A percentile compares a stretch with the other conserved stretches of the same genome.
These are phyloP conservation scores for Groenewaldozyma salmanticensis DNA, from an alignment of 805 yeast genomes.

Conservation along the genomic window DNA sequence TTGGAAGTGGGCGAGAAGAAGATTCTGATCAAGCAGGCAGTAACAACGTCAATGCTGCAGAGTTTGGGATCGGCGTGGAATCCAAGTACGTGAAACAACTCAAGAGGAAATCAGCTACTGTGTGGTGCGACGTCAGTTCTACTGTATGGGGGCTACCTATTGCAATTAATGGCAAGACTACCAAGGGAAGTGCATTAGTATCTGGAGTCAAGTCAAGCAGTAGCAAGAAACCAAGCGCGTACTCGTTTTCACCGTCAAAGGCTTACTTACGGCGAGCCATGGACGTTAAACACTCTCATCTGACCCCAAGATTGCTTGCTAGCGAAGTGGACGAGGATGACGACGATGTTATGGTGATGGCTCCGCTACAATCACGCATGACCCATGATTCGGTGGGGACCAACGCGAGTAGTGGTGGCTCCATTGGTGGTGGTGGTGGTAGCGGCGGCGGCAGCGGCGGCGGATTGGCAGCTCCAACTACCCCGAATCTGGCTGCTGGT, in stretches of 20 bases:
- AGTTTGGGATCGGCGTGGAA: constrained; percentile 24
- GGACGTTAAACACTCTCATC: constrained; percentile 30
- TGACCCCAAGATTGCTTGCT: constrained; percentile 56
- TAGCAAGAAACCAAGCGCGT: constrained; percentile 2
- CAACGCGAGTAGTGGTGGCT: constrained; percentile 2
- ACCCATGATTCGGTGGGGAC: too few relatives aligned
- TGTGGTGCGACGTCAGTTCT: constrained; percentile 20
- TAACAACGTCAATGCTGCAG: too few relatives aligned
- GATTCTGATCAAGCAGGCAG: too few relatives aligned
- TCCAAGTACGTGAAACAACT: constrained; percentile 25
- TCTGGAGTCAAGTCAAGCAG: constrained; percentile 3
- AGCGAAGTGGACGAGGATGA: constrained; percentile 67
- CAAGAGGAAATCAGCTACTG: constrained; percentile 22
- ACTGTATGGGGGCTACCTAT: constrained; percentile 23
- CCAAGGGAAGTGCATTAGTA: neutral
- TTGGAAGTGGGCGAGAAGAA: too few relatives aligned
- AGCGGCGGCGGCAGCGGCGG: constrained; percentile 3
- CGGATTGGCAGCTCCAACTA: constrained; percentile 1
- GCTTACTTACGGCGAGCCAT: constrained; percentile 26
- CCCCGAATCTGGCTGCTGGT: neutral
- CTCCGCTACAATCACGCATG: too few relatives aligned
- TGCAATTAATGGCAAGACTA: constrained; percentile 17
- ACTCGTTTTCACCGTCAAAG: constrained; percentile 18
- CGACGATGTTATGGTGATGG: constrained; percentile 10
- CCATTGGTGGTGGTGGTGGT: constrained; percentile 5